phyloP scores from a whole-genome alignment of 2,329 filamentous ascomycete species.

The Magnaporthiopsis incrustans region DNA sequence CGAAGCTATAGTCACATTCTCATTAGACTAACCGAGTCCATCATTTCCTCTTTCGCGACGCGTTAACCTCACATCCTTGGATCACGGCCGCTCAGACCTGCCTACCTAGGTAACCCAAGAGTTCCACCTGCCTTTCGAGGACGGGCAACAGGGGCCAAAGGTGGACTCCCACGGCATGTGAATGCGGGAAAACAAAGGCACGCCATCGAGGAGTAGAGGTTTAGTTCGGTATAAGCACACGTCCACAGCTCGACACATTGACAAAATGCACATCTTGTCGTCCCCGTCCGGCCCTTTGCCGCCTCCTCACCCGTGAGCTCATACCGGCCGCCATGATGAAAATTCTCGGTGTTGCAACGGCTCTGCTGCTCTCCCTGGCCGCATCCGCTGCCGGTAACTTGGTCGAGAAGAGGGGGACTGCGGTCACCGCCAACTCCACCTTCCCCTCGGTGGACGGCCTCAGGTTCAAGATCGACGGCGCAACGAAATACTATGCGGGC shows the following conservation, averaged over 20 bases:
- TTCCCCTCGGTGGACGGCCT: constrained; percentile 16
- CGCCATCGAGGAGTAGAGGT: background rate
- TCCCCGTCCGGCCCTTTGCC: background rate
- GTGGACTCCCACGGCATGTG: background rate
- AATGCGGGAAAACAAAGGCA: background rate
- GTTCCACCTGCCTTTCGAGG: background rate
- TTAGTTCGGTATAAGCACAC: background rate
- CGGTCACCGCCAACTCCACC: background rate
- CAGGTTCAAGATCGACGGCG: constrained; percentile 32
- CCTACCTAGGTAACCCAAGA: background rate
- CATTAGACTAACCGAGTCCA: background rate
- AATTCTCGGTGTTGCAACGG: background rate
- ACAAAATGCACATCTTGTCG: background rate
- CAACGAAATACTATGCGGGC: constrained; percentile 40
- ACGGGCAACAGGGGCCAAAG: background rate
- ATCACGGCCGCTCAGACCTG: too few species aligned
- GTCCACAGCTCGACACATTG: too few species aligned
- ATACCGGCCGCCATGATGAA: background rate
- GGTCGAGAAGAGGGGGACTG: background rate
- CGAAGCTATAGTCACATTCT: background rate
- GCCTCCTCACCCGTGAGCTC: background rate
- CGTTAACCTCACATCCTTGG: background rate
- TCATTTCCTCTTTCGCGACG: background rate
- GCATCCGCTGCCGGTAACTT: background rate
- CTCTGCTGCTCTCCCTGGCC: background rate